A percentile compares a stretch with the other conserved stretches of the same genome.
Conservation (phyloP, 192 early-diverging fungal genomes). For the Coemansia sp. region DNA sequence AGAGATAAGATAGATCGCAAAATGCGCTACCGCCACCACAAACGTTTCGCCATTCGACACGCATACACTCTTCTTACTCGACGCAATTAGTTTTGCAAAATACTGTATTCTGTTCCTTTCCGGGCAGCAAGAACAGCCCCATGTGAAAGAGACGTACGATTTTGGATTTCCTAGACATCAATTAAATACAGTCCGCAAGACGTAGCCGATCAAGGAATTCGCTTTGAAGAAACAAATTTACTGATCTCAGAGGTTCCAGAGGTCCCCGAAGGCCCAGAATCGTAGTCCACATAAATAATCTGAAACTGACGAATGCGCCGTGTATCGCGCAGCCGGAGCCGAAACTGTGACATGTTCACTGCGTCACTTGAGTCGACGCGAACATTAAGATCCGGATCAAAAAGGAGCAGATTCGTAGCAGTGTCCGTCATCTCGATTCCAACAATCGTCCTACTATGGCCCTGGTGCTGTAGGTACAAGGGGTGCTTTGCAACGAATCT, state of each 20-base stretch:
- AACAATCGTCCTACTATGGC: conserved; percentile 66
- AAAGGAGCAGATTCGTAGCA: conserved; percentile 57
- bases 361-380: neutral
- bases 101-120: too few species aligned
- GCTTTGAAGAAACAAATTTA: conserved; percentile 7
- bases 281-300: conserved; percentile 25
- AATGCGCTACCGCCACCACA: too few species aligned
- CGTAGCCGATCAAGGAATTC: conserved; percentile 17
- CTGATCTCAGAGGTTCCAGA: conserved; percentile 9
- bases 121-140: too few species aligned
- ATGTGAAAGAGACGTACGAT: too few species aligned
- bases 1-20: neutral
- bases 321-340: conserved; percentile 7
- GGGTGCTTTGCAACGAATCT: conserved; percentile 59
- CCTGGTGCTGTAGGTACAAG: conserved; percentile 71
- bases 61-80: too few species aligned
- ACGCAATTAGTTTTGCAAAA: too few species aligned
- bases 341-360: conserved; percentile 6
- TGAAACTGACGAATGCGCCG: conserved; percentile 27
- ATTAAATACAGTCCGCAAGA: too few species aligned
- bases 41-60: too few species aligned
- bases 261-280: neutral
- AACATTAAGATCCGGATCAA: conserved; percentile 58
- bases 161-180: too few species aligned
- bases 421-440: conserved; percentile 59